Conservation (phyloP, 345 rosid species). For the Euphorbia peplus region DNA sequence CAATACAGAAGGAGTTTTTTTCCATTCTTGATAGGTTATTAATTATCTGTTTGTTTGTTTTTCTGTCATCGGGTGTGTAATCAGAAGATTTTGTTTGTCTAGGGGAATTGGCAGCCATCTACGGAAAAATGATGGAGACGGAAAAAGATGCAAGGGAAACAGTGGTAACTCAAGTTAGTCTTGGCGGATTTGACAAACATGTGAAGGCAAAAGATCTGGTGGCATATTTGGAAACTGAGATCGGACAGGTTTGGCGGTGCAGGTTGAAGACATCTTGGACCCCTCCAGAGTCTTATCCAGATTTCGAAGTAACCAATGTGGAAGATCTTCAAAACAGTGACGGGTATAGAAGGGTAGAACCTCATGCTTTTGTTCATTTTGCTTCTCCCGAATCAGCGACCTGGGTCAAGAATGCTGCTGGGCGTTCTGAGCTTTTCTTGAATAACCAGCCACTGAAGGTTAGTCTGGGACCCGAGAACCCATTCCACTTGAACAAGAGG, state of each 20-base stretch:
- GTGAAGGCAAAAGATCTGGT: constrained; percentile 58
- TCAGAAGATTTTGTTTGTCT: not conserved
- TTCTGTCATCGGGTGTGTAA: not conserved
- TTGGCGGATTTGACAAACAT: constrained; percentile 64
- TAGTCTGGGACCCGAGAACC: constrained; percentile 72
- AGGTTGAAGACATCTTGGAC: constrained; percentile 86
- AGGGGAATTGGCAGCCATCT: not conserved
- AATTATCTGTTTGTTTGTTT: not conserved
- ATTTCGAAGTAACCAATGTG: constrained; percentile 39
- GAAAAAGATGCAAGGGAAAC: constrained; percentile 28
- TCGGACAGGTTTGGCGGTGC: constrained; percentile 73
- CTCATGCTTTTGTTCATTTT: constrained; percentile 91
- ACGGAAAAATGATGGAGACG: constrained; percentile 17
- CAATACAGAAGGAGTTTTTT: not conserved
- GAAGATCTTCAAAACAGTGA: constrained; percentile 28
- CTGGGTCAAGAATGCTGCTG: constrained; percentile 50
- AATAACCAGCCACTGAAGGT: constrained; percentile 47
- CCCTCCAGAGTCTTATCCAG: constrained; percentile 73
- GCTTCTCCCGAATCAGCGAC: constrained; percentile 41
- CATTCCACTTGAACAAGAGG: constrained; percentile 56
- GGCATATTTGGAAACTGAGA: constrained; percentile 48
- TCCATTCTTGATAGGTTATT: not conserved
- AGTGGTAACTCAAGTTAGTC: constrained; percentile 66
- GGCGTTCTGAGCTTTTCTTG: constrained; percentile 42
- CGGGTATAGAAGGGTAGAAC: constrained; percentile 57